Evolutionary conservation across 345 rosid genomes (phyloP), one percentile per base, ranked within the genome.

Genomic region (Eucalyptus microcorys): DNA sequence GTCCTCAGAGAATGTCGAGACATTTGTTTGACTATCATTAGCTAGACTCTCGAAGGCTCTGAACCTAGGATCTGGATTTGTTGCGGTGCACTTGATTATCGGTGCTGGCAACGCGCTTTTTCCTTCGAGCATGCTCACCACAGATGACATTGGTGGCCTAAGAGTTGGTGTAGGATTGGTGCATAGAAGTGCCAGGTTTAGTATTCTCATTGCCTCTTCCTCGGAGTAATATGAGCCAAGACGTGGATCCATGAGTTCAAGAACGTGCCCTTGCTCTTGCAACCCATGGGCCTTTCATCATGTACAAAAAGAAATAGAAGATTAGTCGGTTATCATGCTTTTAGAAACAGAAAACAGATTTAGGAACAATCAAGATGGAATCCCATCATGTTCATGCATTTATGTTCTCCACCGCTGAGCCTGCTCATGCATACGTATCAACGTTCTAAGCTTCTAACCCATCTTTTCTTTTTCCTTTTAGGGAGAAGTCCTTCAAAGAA

Each of bases 121-220:
- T 52, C 59, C 59, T 53, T 53, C 59, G 27, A 53, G 26, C 59
- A 53, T 22, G 27, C 59, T 53, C 59, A 53, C 97, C 45, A 93
- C 96, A 26, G 97, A 93, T 49, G 99, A 95, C 98, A 97, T 97
- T 37, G 92, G 85, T 90, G 99, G 99, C 90, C 99, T 93, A 42
- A 96, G 81, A 43, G 98, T 96, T 8, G 99, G 98, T 88, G 99
- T 96, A n/a, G 96, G 95, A 85, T 96, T 97, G 86, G 99, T 96
- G 94, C 99, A 97, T 86, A 96, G 90, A 10, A 97, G 92, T 87
- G 96, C 97, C 79, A 97, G 53, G 93, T 93, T 93, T 48, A 97
- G 93, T 93, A 97, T 91, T 86, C 93, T 89, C 94, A 90, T 88
- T 57, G 97, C 99, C 90, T 96, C 98, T 76, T 91, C 86, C 91